Percentiles rank a stretch among this genome's conserved stretches.
These are phyloP conservation scores for Termitomyces sp. DNA, from an alignment of 768 basidiomycete genomes.

Conservation along the genomic window DNA sequence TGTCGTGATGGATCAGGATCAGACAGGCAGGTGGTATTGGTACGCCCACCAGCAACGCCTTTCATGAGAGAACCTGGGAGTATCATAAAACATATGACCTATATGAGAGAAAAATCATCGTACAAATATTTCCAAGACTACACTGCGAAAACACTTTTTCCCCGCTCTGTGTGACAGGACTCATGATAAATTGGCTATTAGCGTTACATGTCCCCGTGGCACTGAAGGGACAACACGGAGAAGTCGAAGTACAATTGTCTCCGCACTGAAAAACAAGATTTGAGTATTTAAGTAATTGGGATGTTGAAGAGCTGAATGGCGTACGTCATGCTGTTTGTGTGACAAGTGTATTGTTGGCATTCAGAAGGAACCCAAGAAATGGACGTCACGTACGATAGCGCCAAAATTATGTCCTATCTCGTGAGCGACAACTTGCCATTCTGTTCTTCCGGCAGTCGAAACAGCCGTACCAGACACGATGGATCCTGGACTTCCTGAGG, in stretches of 20 bases:
- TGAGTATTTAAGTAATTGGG: constrained; percentile 7
- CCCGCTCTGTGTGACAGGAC: constrained; percentile 56
- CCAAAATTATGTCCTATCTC: constrained; percentile 89
- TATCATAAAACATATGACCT: neutral
- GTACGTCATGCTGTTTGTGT: constrained; percentile 49
- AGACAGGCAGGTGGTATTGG: constrained; percentile 65
- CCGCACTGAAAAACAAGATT: constrained; percentile 43
- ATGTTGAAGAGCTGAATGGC: constrained; percentile 10
- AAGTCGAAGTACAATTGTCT: constrained; percentile 51
- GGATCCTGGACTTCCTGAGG: constrained; percentile 38
- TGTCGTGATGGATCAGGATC: constrained; percentile 42
- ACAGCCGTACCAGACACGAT: constrained; percentile 79
- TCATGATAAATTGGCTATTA: constrained; percentile 74
- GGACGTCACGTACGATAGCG: constrained; percentile 57
- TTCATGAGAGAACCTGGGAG: constrained; percentile 57
- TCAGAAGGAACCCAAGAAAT: neutral
- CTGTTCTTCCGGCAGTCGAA: constrained; percentile 67
- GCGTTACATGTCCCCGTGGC: constrained; percentile 52
- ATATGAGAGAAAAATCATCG: constrained; percentile 15
- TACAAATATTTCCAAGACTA: constrained; percentile 81
- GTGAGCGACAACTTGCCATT: constrained; percentile 81
- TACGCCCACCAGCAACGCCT: constrained; percentile 31
- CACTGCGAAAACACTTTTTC: constrained; percentile 76
- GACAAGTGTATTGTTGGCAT: constrained; percentile 8
- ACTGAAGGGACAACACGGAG: constrained; percentile 65